Percentiles rank a stretch among this genome's conserved stretches.
These are phyloP conservation scores for Malassezia nana DNA, from an alignment of 1,284 basidiomycete genomes.

Conservation along the genomic window DNA sequence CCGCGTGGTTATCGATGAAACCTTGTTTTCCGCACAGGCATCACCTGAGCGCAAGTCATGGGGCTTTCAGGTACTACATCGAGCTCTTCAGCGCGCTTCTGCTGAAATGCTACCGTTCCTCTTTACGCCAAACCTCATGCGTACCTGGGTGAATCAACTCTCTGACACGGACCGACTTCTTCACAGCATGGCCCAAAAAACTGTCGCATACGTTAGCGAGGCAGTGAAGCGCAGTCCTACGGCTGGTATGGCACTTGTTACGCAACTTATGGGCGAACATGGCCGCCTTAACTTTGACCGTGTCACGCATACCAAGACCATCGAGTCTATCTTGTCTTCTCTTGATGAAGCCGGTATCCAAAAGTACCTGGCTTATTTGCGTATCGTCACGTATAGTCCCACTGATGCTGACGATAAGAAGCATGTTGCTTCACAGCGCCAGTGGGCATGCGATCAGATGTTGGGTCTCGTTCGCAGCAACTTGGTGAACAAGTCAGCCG, in stretches of 20 bases:
- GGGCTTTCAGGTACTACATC: slow-evolving; percentile 86
- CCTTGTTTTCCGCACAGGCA: slow-evolving; percentile 70
- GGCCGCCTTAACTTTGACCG: slow-evolving; percentile 82
- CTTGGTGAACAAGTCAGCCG: slow-evolving; percentile 68
- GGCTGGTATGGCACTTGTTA: slow-evolving; percentile 71
- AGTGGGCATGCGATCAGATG: slow-evolving; percentile 82
- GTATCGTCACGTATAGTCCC: slow-evolving; percentile 41
- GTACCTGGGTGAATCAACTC: slow-evolving; percentile 90
- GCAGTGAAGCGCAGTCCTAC: slow-evolving; percentile 67
- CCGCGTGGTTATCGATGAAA: slow-evolving; percentile 79
- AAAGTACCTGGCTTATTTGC: slow-evolving; percentile 64
- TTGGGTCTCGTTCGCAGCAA: slow-evolving; percentile 67
- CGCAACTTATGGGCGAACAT: slow-evolving; percentile 74
- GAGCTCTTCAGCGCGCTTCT: slow-evolving; percentile 62
- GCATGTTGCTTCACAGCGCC: slow-evolving; percentile 29
- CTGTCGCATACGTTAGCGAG: slow-evolving; percentile 59
- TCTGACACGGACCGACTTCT: slow-evolving; percentile 74
- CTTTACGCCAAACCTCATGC: slow-evolving; percentile 92
- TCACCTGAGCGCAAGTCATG: slow-evolving; percentile 85
- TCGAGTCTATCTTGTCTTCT: slow-evolving; percentile 70
- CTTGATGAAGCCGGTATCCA: slow-evolving; percentile 68
- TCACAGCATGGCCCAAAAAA: slow-evolving; percentile 63
- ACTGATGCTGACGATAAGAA: slow-evolving; percentile 15
- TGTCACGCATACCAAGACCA: slow-evolving; percentile 82
- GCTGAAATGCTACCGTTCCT: slow-evolving; percentile 66